Evolutionary conservation across 768 basidiomycete genomes (phyloP).

Genomic region (Leccinum longicurvipes): DNA sequence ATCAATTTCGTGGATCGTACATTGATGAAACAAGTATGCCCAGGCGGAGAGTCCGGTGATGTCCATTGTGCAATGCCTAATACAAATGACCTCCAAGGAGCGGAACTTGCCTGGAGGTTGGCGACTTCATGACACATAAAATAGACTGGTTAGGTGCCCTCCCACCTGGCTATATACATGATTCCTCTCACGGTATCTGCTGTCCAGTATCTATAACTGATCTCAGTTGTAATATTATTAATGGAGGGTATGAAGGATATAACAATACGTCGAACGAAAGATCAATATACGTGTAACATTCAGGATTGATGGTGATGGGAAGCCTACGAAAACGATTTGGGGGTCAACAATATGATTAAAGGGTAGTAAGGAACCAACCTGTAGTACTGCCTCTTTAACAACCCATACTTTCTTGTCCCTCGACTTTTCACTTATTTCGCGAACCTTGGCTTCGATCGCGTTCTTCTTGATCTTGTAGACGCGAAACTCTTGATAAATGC

Average conservation of each 20-base stretch:
- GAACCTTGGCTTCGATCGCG: conserved; percentile 76
- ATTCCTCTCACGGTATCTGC: no score
- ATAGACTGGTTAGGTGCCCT: not conserved
- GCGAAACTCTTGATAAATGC: conserved; percentile 66
- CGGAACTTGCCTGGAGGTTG: conserved; percentile 35
- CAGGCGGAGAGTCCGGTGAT: conserved; percentile 47
- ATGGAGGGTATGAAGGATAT: conserved; percentile 5
- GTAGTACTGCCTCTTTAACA: conserved; percentile 39
- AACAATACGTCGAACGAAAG: conserved; percentile 1
- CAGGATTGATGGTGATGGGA: conserved; percentile 7
- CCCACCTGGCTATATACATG: not conserved
- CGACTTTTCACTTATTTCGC: conserved; percentile 72
- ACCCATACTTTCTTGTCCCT: conserved; percentile 74
- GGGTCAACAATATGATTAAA: not conserved
- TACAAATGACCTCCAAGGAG: conserved; percentile 26
- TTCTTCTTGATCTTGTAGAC: conserved; percentile 78
- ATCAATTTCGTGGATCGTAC: not conserved
- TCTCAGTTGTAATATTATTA: conserved; percentile 1
- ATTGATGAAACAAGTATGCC: not conserved
- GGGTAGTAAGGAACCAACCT: conserved; percentile 1
- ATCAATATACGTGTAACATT: not conserved
- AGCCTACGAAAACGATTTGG: conserved; percentile 8
- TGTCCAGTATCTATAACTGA: not conserved
- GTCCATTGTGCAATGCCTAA: conserved; percentile 34
- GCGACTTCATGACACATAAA: conserved; percentile 29